Evolutionary conservation across 164 flowering plant species (phyloP).

Genomic region (Annona cherimola): DNA sequence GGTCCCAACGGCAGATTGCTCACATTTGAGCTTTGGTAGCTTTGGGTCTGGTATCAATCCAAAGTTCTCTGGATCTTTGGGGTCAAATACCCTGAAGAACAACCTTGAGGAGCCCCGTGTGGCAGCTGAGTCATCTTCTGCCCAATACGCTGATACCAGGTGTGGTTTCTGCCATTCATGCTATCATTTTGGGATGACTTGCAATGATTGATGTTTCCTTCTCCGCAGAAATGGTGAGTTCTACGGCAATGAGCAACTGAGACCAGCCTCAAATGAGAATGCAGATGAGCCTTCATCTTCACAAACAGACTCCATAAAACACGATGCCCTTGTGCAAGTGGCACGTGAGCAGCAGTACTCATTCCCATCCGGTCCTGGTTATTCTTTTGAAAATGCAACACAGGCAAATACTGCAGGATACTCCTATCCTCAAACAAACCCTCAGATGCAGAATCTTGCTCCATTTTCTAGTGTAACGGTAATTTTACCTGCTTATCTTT

Average conservation of each 20-base stretch:
- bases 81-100: constrained; percentile 40
- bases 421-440: constrained; percentile 45
- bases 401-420: constrained; percentile 46
- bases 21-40: constrained; percentile 95
- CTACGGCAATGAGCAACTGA: constrained; percentile 64
- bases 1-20: constrained; percentile 74
- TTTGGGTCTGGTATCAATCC: constrained; percentile 64
- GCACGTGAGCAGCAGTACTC: constrained; percentile 52
- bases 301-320: constrained; percentile 59
- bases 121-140: constrained; percentile 41
- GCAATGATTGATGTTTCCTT: constrained; percentile 2
- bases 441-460: constrained; percentile 73
- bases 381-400: constrained; percentile 51
- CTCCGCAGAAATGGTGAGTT: constrained; percentile 66
- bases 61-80: constrained; percentile 43
- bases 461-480: constrained; percentile 73
- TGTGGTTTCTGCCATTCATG: constrained; percentile 12
- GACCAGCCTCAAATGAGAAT: constrained; percentile 48
- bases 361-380: constrained; percentile 62
- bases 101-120: constrained; percentile 50
- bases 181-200: not conserved
- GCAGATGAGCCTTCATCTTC: constrained; percentile 40
- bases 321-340: constrained; percentile 40
- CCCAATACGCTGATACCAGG: constrained; percentile 59
- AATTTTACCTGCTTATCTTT: constrained; percentile 13